Conservation (phyloP, 192 early-diverging fungal species). For the Nowakowskiella sp. region DNA sequence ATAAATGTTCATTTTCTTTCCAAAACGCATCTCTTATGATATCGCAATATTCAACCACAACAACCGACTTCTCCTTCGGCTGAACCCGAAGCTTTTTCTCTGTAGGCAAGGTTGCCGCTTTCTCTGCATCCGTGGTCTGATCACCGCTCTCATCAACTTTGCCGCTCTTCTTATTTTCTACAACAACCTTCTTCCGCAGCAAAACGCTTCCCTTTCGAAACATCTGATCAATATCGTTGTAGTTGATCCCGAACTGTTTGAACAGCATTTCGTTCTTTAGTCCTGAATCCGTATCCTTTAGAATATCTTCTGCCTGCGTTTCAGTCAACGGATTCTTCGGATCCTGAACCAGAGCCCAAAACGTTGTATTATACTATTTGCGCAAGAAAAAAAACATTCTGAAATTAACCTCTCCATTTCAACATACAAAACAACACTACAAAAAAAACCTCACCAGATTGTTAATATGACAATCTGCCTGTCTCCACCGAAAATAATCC, state of each 20-base stretch:
- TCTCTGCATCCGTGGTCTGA: too few species aligned
- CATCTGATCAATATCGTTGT: slow-evolving; percentile 72
- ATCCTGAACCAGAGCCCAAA: slow-evolving; percentile 75
- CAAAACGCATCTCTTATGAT: slow-evolving; percentile 42
- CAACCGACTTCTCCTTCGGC: slow-evolving; percentile 18
- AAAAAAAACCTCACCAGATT: slow-evolving; percentile 48
- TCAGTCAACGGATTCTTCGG: slow-evolving; percentile 54
- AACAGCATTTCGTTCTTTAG: slow-evolving; percentile 92
- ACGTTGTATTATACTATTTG: slow-evolving; percentile 91
- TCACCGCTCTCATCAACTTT: slow-evolving; percentile 12
- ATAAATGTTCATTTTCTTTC: slow-evolving; percentile 23
- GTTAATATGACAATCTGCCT: slow-evolving; percentile 93
- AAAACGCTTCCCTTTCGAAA: slow-evolving; percentile 84
- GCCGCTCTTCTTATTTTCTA: slow-evolving; percentile 4
- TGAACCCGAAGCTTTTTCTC: too few species aligned
- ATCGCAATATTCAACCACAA: slow-evolving; percentile 28
- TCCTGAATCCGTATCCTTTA: slow-evolving; percentile 80
- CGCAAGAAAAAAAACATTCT: too few species aligned
- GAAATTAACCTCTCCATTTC: too few species aligned
- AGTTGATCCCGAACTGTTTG: slow-evolving; percentile 77
- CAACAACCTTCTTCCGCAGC: slow-evolving; percentile 38
- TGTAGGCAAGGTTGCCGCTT: too few species aligned
- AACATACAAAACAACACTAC: too few species aligned
- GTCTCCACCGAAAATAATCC: slow-evolving; percentile 93
- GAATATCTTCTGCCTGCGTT: slow-evolving; percentile 62